Percentiles rank a stretch among this genome's conserved stretches.
Evolutionary conservation across 768 basidiomycete species (phyloP).

Genomic region (Porpolomopsis calyptriformis): DNA sequence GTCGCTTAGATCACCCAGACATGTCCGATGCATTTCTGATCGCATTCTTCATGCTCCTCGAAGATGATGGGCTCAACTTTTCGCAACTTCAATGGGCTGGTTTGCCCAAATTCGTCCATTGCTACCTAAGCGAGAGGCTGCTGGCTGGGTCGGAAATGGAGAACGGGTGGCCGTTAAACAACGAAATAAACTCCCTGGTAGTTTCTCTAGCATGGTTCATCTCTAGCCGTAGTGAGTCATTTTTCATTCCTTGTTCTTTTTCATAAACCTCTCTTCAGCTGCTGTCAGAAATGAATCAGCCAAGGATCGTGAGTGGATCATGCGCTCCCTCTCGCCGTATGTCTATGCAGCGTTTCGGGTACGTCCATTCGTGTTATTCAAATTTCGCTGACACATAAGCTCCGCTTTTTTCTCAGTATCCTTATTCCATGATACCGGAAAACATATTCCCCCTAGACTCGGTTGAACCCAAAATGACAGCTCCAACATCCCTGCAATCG

Average conservation of each 20-base stretch:
- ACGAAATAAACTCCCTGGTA: conserved; percentile 34
- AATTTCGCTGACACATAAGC: conserved; percentile 9
- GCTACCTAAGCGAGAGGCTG: conserved; percentile 30
- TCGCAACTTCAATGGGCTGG: conserved; percentile 36
- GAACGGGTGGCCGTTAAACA: conserved; percentile 39
- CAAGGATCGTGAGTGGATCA: conserved; percentile 22
- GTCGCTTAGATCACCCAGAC: conserved; percentile 23
- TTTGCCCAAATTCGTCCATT: conserved; percentile 29
- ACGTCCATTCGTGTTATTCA: conserved; percentile 17
- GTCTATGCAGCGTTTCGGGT: conserved; percentile 42
- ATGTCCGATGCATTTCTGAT: conserved; percentile 40
- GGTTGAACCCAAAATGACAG: conserved; percentile 9
- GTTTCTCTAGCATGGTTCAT: conserved; percentile 40
- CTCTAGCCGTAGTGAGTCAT: conserved; percentile 27
- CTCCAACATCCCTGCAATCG: conserved; percentile 17
- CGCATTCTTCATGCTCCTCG: conserved; percentile 42
- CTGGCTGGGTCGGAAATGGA: conserved; percentile 23
- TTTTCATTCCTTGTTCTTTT: neutral
- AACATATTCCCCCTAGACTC: conserved; percentile 16
- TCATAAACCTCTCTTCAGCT: conserved; percentile 15
- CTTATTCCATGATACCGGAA: conserved; percentile 32
- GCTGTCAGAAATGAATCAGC: conserved; percentile 25
- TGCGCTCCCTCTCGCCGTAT: conserved; percentile 31
- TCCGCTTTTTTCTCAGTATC: conserved; percentile 24
- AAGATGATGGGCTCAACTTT: conserved; percentile 44